phyloP scores from a whole-genome alignment of 495 filamentous ascomycete species.

The Choiromyces venosus region DNA sequence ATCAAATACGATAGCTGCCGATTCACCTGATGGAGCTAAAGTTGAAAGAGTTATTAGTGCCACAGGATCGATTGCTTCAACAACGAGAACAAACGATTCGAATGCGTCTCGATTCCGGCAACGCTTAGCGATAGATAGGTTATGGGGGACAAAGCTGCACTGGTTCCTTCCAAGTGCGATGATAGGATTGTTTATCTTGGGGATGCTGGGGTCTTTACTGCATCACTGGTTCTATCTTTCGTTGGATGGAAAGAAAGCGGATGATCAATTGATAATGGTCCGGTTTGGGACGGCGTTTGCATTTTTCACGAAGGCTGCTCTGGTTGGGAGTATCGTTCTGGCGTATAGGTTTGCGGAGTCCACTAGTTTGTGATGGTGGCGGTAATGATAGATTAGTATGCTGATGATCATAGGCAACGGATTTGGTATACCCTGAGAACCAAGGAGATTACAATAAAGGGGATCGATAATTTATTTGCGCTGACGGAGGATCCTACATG shows the following conservation, averaged over 20 bases:
- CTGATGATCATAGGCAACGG: conserved; percentile 38
- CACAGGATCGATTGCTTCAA: not conserved
- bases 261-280: conserved; percentile 43
- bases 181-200: conserved; percentile 41
- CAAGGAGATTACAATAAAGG: conserved; percentile 37
- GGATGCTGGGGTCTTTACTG: conserved; percentile 42
- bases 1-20: not conserved
- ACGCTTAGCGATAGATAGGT: conserved; percentile 2
- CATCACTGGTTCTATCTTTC: conserved; percentile 46
- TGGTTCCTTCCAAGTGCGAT: conserved; percentile 44
- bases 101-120: not conserved
- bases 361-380: not conserved
- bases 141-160: conserved; percentile 43
- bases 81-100: not conserved
- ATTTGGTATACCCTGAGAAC: conserved; percentile 42
- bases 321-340: conserved; percentile 44
- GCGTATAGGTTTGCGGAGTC: conserved; percentile 37
- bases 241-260: conserved; percentile 42
- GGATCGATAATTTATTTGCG: conserved; percentile 41
- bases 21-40: not conserved
- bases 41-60: not conserved
- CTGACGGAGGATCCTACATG: conserved; percentile 35
- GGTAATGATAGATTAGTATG: not conserved
- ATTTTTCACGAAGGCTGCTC: conserved; percentile 45
- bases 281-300: conserved; percentile 45